Conservation (phyloP, 192 early-diverging fungal genomes). For the Spinellus fusiger region DNA sequence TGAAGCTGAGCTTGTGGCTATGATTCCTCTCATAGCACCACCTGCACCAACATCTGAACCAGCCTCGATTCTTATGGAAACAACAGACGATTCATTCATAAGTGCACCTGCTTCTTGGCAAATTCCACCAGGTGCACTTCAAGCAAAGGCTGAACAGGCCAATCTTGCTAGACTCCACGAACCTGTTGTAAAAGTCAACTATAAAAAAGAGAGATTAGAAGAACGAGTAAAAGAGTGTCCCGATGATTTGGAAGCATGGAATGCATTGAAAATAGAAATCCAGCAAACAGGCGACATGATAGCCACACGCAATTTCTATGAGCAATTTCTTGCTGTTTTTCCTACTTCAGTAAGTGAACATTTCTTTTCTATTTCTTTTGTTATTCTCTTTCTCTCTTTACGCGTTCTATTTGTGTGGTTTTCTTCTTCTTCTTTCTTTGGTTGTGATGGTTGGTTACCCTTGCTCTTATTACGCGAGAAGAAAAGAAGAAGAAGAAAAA, state of each 20-base stretch:
- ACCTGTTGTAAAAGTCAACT: constrained; percentile 10
- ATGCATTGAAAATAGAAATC: constrained; percentile 53
- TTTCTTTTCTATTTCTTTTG: neutral
- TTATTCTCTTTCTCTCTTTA: neutral
- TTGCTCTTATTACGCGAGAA: too few relatives aligned
- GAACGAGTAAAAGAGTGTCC: constrained; percentile 44
- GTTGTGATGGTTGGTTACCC: too few relatives aligned
- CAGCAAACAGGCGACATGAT: constrained; percentile 49
- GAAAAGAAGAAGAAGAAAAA: too few relatives aligned
- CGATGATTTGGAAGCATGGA: constrained; percentile 67
- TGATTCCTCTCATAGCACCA: too few relatives aligned
- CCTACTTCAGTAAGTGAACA: constrained; percentile 71
- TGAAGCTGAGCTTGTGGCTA: too few relatives aligned
- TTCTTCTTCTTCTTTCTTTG: neutral
- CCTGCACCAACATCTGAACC: too few relatives aligned
- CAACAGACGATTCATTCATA: neutral
- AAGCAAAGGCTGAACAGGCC: neutral
- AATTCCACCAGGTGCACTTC: constrained; percentile 35
- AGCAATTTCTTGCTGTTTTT: constrained; percentile 66
- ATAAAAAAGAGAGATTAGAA: constrained; percentile 49
- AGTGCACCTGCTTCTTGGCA: constrained; percentile 41
- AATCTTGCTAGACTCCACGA: neutral
- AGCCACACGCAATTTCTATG: constrained; percentile 59
- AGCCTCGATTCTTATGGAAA: neutral
- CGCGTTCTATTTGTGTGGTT: neutral